Evolutionary conservation across 768 basidiomycete genomes (phyloP).

Genomic region (Suillus luteus): DNA sequence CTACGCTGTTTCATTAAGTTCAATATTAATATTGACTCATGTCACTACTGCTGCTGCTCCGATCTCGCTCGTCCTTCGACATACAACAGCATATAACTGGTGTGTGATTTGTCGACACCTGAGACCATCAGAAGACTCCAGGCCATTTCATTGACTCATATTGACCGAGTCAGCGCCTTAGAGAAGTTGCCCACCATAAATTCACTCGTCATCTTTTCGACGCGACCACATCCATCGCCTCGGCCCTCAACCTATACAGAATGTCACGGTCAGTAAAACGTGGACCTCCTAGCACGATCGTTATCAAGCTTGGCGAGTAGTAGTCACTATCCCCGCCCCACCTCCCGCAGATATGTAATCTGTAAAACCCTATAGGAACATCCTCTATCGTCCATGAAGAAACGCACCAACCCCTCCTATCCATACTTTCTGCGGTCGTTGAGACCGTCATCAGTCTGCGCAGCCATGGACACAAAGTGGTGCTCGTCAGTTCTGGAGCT

Average conservation of each 20-base stretch:
- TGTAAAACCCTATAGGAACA: slow-evolving; percentile 53
- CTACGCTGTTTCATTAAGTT: not conserved
- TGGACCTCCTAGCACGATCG: slow-evolving; percentile 59
- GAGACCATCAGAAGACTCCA: not conserved
- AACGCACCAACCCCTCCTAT: slow-evolving; percentile 89
- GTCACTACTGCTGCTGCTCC: not conserved
- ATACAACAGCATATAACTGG: not conserved
- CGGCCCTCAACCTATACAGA: slow-evolving; percentile 13
- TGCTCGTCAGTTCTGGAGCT: slow-evolving; percentile 96
- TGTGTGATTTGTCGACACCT: not conserved
- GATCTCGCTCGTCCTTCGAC: not conserved
- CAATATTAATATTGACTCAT: not conserved
- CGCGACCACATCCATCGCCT: not conserved
- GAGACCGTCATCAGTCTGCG: slow-evolving; percentile 85
- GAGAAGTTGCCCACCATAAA: not conserved
- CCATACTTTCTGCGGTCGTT: slow-evolving; percentile 88
- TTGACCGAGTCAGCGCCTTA: not conserved
- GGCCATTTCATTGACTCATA: slow-evolving; percentile 1
- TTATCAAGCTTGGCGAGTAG: slow-evolving; percentile 78
- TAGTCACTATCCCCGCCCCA: slow-evolving; percentile 9
- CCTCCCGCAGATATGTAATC: slow-evolving; percentile 12
- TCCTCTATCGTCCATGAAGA: slow-evolving; percentile 96
- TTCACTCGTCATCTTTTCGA: not conserved
- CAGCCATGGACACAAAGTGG: slow-evolving; percentile 85
- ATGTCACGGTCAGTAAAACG: slow-evolving; percentile 26